Conservation (phyloP, 2,329 filamentous ascomycete genomes). For the Clonostachys solani region DNA sequence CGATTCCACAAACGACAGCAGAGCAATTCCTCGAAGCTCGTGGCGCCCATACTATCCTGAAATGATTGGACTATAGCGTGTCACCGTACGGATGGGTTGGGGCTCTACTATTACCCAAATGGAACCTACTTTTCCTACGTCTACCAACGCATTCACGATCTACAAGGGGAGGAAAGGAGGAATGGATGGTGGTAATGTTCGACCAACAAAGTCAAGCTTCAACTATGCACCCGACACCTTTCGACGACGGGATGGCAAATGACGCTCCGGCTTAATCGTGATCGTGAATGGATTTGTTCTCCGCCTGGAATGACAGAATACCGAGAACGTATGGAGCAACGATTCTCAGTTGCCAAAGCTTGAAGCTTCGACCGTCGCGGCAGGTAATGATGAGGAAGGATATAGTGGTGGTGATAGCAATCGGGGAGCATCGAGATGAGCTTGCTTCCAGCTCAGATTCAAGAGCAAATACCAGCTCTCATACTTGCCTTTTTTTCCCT, state of each 20-base stretch:
- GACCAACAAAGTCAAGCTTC: constrained; percentile 95
- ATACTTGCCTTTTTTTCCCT: too few relatives aligned
- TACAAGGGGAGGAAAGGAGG: not conserved
- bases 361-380: constrained; percentile 50
- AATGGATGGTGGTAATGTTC: constrained; percentile 45
- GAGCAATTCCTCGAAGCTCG: constrained; percentile 88
- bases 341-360: constrained; percentile 59
- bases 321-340: constrained; percentile 70
- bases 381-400: constrained; percentile 16
- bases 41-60: constrained; percentile 89
- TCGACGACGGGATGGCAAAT: constrained; percentile 77
- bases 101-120: not conserved
- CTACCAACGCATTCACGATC: not conserved
- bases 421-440: too few relatives aligned
- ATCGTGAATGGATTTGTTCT: constrained; percentile 62
- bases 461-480: too few relatives aligned
- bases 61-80: constrained; percentile 48
- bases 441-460: too few relatives aligned
- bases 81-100: not conserved
- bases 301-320: constrained; percentile 74
- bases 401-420: too few relatives aligned
- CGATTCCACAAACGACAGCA: constrained; percentile 73
- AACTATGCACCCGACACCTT: constrained; percentile 80
- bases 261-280: constrained; percentile 99
- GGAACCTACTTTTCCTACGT: not conserved